These are phyloP conservation scores for Purpureocillium takamizusanense DNA, from an alignment of 2,329 filamentous ascomycete genomes.

Conservation along the genomic window DNA sequence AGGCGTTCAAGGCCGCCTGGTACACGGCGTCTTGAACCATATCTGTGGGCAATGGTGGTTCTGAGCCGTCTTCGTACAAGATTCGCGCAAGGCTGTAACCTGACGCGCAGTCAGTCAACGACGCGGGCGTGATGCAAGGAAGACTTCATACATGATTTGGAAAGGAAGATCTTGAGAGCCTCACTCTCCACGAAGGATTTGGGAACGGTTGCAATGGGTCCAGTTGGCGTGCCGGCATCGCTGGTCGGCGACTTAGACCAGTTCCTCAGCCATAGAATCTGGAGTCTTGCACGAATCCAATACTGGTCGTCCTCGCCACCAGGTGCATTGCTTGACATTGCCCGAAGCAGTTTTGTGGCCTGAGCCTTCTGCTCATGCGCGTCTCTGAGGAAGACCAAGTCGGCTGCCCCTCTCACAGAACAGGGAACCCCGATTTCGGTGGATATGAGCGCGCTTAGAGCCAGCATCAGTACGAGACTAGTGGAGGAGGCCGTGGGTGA, in stretches of 20 bases:
- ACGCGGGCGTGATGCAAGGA: not conserved
- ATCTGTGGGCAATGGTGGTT: conserved; percentile 38
- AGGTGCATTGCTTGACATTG: conserved; percentile 36
- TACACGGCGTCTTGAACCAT: conserved; percentile 53
- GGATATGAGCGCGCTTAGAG: conserved; percentile 51
- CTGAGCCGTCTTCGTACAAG: conserved; percentile 45
- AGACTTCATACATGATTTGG: conserved; percentile 45
- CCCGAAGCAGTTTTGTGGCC: conserved; percentile 49
- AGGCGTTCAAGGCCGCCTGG: conserved; percentile 56
- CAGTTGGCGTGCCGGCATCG: conserved; percentile 32
- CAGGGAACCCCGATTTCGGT: conserved; percentile 40
- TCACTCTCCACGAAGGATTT: conserved; percentile 58
- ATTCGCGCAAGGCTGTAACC: conserved; percentile 55
- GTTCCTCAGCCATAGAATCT: conserved; percentile 63
- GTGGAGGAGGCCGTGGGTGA: conserved; percentile 46
- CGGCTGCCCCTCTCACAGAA: conserved; percentile 45
- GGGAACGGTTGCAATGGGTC: conserved; percentile 53
- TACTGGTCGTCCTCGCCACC: conserved; percentile 55
- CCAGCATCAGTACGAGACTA: conserved; percentile 52
- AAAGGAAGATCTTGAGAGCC: conserved; percentile 58
- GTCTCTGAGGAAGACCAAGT: conserved; percentile 55
- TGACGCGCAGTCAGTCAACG: conserved; percentile 18
- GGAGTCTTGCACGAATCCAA: conserved; percentile 52
- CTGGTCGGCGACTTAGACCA: conserved; percentile 51
- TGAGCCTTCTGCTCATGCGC: conserved; percentile 55